Evolutionary conservation across 2,329 filamentous ascomycete species (phyloP), one percentile per base, ranked within the genome.

Genomic region (Cryphonectria carpinicola): DNA sequence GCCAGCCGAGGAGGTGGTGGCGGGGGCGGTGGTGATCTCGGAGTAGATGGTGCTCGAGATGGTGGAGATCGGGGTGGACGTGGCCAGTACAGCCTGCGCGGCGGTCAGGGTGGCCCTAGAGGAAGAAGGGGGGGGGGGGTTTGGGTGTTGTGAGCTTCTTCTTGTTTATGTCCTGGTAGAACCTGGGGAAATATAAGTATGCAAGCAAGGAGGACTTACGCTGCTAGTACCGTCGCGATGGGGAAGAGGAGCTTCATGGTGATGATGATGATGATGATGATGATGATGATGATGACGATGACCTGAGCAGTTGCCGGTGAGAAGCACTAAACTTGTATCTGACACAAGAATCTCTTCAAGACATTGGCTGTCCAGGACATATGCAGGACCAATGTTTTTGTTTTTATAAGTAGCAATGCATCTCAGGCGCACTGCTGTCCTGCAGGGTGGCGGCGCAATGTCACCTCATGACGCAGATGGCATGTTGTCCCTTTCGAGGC

Each of bases 21-120:
- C n/a, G 22, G 69, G 35, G 22, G 61, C 61, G n/a, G 69, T 61
- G n/a, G 69, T 68, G 52, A 65, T 37, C 58, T 61, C 58, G 35
- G 58, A 61, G 58, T 37, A 61, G 35, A 61, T 39, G 58, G 58
- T 61, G 32, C 58, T 61, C 8, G 58, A 10, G 2, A 61, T 19
- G 19, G 58, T 61, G 58, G 58, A 61, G 35, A 61, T 22, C 35
- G 58, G 32, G 19, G 19, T 39, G 14, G 58, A 61, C 19, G 58
- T 61, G 58, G 58, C 39, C 58, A 39, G 17, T 5, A 19, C 58
- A 39, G 58, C 58, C 32, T 61, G 19, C 17, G 58, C 58, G 22
- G 58, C 58, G 58, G 35, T n/a, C 58, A 61, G 32, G 35, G 25
- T 13, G 19, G 35, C 35, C 32, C 58, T 61, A 35, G 35, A 61